phyloP scores from a whole-genome alignment of 352 stramenopile species.

The Pythium brassicae region DNA sequence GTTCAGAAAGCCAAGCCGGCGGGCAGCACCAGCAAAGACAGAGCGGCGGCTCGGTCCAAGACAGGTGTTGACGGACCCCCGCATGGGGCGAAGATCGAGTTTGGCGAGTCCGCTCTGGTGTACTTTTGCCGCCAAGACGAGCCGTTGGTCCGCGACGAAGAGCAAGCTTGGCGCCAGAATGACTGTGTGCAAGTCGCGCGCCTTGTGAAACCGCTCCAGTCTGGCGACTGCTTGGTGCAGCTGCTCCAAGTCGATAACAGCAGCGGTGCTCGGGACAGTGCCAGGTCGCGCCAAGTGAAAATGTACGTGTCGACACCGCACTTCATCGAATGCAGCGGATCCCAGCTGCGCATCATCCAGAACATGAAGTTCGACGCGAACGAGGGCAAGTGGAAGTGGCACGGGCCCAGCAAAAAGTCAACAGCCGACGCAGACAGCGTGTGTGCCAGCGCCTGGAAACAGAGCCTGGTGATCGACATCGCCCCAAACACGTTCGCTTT shows the following conservation, averaged over 20 bases:
- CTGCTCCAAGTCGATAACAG: slow-evolving; percentile 22
- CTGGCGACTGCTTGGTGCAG: slow-evolving; percentile 33
- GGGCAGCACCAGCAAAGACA: background rate
- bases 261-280: background rate
- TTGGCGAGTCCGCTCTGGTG: slow-evolving; percentile 25
- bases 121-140: slow-evolving; percentile 26
- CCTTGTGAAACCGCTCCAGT: slow-evolving; percentile 21
- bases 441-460: background rate
- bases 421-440: background rate
- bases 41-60: background rate
- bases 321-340: slow-evolving; percentile 36
- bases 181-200: slow-evolving; percentile 35
- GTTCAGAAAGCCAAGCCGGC: slow-evolving; percentile 2
- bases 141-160: slow-evolving; percentile 6
- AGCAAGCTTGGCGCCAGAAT: slow-evolving; percentile 9
- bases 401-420: background rate
- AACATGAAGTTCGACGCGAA: slow-evolving; percentile 22
- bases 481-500: background rate
- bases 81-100: slow-evolving; percentile 14
- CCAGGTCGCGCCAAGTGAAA: slow-evolving; percentile 3
- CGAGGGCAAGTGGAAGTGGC: slow-evolving; percentile 25
- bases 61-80: background rate
- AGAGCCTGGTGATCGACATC: slow-evolving; percentile 6
- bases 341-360: slow-evolving; percentile 30
- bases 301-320: slow-evolving; percentile 31